phyloP scores from a whole-genome alignment of 2,329 filamentous ascomycete species.

The Ceratocystiopsis sp. region DNA sequence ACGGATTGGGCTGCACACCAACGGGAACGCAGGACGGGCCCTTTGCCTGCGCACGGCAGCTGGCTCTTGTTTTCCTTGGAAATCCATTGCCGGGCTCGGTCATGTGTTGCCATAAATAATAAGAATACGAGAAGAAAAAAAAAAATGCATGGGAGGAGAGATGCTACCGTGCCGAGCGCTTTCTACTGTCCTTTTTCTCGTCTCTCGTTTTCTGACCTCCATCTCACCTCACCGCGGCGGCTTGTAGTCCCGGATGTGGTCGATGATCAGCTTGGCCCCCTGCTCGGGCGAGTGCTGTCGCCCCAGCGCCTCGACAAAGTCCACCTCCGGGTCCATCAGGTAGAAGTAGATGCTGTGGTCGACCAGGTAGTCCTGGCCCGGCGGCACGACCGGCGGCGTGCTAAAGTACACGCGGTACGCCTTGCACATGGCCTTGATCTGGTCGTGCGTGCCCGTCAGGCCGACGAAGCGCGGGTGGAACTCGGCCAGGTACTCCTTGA shows the following conservation, averaged over 20 bases:
- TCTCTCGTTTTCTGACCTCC: too few relatives aligned
- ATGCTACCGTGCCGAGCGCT: too few relatives aligned
- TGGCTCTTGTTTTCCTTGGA: too few relatives aligned
- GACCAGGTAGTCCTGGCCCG: constrained; percentile 90
- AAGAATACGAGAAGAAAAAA: too few relatives aligned
- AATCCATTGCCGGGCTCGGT: too few relatives aligned
- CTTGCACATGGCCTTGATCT: constrained; percentile 90
- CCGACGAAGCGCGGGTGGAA: constrained; percentile 81
- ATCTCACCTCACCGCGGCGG: not conserved
- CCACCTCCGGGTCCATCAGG: constrained; percentile 93
- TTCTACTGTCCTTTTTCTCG: not conserved
- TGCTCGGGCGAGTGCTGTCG: constrained; percentile 83
- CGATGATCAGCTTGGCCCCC: constrained; percentile 66
- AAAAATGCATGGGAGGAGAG: too few relatives aligned
- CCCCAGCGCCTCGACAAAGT: constrained; percentile 94
- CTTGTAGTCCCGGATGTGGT: constrained; percentile 58
- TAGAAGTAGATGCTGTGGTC: constrained; percentile 99
- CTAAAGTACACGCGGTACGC: constrained; percentile 95
- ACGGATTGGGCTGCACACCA: too few relatives aligned
- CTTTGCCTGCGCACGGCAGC: too few relatives aligned
- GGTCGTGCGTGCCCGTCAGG: constrained; percentile 81
- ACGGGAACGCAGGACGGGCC: too few relatives aligned
- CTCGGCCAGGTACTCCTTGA: constrained; percentile 75
- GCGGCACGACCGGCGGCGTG: constrained; percentile 73
- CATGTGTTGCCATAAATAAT: too few relatives aligned